Evolutionary conservation across 78 protist species (phyloP), one percentile per base, ranked within the genome.

Genomic region (Dictyostelium capitatum): DNA sequence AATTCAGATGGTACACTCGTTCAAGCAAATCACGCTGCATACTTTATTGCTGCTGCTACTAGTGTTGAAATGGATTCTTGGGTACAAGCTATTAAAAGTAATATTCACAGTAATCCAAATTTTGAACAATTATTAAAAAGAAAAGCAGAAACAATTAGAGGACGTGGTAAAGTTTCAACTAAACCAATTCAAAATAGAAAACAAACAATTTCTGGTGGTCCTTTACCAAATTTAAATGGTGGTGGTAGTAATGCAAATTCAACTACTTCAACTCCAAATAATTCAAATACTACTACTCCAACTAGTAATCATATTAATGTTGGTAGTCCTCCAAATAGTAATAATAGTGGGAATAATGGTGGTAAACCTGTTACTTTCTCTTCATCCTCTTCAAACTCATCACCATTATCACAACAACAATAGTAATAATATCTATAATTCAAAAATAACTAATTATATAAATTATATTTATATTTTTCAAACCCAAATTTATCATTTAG

Each of bases 11-110:
- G 92, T 53, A 83, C 90, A 19, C 70, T 93, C 20, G 96, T 93
- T 14, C 89, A 83, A 54, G 96, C 94, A 62, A 77, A 93, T 41
- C 96, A 94, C 57, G 94, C 83, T 70, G 83, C 72, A 25, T 94
- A 87, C 81, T 89, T 89, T 78, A 80, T 94, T 72, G 23, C 79
- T 20, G 96, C 96, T 32, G 93, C 84, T 28, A 94, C 77, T 41
- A 15, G 64, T 51, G 83, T 84, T 0, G 96, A 89, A 11, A 79
- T 87, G 94, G 92, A 83, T 11, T 43, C 80, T 37, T 94, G 96
- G 96, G 83, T 87, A 43, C 81, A 69, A 48, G 41, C 96, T 1
- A 87, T 94, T 57, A 79, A 83, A 50, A 43, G 69, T 32, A 72
- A 83, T 43, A 84, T 94, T 32, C 95, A 92, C 48, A 59, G 79